phyloP scores from a whole-genome alignment of 768 basidiomycete species.

The Dentipellis fragilis region DNA sequence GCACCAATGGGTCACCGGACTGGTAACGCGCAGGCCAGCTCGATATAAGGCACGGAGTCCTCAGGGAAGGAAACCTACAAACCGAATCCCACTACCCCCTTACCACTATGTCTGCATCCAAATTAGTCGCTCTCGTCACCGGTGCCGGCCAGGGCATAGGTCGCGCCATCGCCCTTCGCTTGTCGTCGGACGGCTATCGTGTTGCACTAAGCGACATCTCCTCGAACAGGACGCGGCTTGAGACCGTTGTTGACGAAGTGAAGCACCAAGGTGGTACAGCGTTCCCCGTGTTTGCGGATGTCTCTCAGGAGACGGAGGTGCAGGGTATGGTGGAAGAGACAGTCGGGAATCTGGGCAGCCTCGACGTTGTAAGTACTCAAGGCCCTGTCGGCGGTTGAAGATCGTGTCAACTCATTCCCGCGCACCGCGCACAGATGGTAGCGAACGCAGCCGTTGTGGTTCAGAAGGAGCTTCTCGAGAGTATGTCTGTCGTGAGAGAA shows the following conservation, averaged over 20 bases:
- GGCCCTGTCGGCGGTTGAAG: not conserved
- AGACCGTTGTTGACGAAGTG: not conserved
- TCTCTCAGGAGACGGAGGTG: not conserved
- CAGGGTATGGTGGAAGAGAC: not conserved
- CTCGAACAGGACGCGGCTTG: not conserved
- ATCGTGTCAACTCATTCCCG: not conserved
- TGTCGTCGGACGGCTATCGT: slow-evolving; percentile 37
- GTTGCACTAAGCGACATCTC: slow-evolving; percentile 33
- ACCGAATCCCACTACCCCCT: too few relatives aligned
- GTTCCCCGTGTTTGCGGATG: not conserved
- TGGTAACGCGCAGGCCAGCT: too few relatives aligned
- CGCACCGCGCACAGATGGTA: not conserved
- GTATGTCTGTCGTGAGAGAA: not conserved
- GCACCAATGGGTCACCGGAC: too few relatives aligned
- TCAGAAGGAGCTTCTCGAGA: not conserved
- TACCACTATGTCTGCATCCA: not conserved
- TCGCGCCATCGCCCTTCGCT: slow-evolving; percentile 33
- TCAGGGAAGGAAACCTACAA: too few relatives aligned
- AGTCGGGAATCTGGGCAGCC: not conserved
- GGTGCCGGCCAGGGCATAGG: slow-evolving; percentile 40
- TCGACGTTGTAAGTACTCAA: not conserved
- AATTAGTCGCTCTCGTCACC: slow-evolving; percentile 29
- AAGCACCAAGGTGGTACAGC: not conserved
- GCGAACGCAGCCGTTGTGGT: not conserved
- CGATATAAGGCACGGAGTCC: too few relatives aligned